Conservation (phyloP, 2,329 filamentous ascomycete species). For the Proliferodiscus dingleyae region DNA sequence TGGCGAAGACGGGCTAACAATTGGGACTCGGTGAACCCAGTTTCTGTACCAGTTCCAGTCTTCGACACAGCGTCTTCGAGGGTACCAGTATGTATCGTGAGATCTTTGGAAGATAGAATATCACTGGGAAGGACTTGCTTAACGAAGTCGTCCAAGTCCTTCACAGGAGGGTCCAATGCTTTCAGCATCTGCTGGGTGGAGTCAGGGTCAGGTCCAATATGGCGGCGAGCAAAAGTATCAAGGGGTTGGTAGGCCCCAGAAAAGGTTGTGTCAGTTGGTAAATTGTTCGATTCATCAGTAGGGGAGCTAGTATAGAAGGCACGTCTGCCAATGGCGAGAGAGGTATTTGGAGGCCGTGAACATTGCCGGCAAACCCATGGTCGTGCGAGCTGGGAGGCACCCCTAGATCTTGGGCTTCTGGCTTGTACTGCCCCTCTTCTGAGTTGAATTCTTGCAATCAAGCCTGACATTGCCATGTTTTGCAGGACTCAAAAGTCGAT, state of each 20-base stretch:
- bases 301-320: constrained; percentile 31
- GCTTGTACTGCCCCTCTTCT: constrained; percentile 18
- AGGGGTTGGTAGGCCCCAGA: constrained; percentile 41
- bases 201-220: constrained; percentile 75
- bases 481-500: constrained; percentile 5
- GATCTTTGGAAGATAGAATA: constrained; percentile 63
- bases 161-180: constrained; percentile 67
- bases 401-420: constrained; percentile 11
- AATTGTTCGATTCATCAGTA: constrained; percentile 24
- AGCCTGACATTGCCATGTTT: constrained; percentile 24
- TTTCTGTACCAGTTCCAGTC: constrained; percentile 32
- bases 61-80: no score
- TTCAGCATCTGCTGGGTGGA: constrained; percentile 75
- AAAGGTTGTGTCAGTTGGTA: constrained; percentile 14
- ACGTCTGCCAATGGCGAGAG: constrained; percentile 20
- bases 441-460: constrained; percentile 23
- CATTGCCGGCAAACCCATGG: constrained; percentile 21
- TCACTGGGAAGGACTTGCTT: constrained; percentile 76
- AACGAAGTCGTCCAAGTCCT: constrained; percentile 76
- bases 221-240: constrained; percentile 67
- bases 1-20: constrained; percentile 48
- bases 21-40: constrained; percentile 49
- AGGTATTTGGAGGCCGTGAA: constrained; percentile 9
- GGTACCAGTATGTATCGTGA: constrained; percentile 50
- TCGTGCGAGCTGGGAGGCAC: constrained; percentile 16